Conservation (phyloP, 2,329 filamentous ascomycete genomes). For the Colletotrichum lindemuthianum region DNA sequence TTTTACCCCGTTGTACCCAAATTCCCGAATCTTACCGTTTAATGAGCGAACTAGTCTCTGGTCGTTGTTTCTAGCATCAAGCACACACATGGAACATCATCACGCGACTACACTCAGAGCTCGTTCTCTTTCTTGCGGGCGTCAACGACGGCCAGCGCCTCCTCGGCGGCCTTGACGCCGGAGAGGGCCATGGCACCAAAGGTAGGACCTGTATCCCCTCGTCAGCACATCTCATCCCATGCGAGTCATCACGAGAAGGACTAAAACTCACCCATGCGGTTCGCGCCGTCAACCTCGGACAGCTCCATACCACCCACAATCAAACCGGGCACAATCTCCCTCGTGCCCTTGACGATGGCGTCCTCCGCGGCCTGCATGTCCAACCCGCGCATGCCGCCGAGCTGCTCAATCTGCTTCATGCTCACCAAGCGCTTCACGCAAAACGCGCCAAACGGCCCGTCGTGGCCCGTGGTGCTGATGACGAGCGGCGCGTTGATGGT, state of each 20-base stretch:
- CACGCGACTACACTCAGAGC: slow-evolving; percentile 49
- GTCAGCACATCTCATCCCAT: not conserved
- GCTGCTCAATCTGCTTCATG: slow-evolving; percentile 84
- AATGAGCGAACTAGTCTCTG: too few relatives aligned
- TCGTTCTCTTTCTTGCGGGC: slow-evolving; percentile 80
- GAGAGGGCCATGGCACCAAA: slow-evolving; percentile 90
- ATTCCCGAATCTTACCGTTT: too few relatives aligned
- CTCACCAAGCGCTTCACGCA: slow-evolving; percentile 89
- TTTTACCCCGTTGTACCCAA: too few relatives aligned
- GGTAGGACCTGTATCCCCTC: slow-evolving; percentile 4
- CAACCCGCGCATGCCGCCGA: slow-evolving; percentile 91
- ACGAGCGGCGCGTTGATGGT: slow-evolving; percentile 93
- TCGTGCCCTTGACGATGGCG: slow-evolving; percentile 90
- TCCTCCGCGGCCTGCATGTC: slow-evolving; percentile 95
- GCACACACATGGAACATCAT: too few relatives aligned
- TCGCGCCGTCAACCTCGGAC: slow-evolving; percentile 88
- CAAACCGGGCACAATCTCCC: slow-evolving; percentile 86
- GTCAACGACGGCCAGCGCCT: slow-evolving; percentile 81
- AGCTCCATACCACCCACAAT: slow-evolving; percentile 97
- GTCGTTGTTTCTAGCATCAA: too few relatives aligned
- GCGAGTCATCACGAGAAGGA: not conserved
- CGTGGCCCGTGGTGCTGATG: slow-evolving; percentile 91
- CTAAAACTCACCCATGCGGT: slow-evolving; percentile 76
- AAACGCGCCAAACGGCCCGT: slow-evolving; percentile 92
- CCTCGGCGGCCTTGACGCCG: slow-evolving; percentile 92